Evolutionary conservation across 2,329 filamentous ascomycete genomes (phyloP).

Genomic region (Cercospora zeina): DNA sequence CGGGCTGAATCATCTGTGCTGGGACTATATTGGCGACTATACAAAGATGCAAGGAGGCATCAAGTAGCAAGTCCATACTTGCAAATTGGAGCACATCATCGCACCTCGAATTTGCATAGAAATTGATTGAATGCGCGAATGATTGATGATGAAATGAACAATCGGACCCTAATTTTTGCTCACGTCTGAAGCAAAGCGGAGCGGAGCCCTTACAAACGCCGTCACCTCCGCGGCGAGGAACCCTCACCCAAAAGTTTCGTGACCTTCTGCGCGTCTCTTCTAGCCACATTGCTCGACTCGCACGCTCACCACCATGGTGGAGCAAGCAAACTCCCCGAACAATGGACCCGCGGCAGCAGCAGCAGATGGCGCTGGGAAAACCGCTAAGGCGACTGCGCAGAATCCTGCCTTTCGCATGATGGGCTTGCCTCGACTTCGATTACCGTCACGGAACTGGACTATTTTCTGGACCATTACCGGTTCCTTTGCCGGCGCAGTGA

Average conservation of each 20-base stretch:
- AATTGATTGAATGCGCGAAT: no score
- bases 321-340: neutral
- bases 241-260: slow-evolving; percentile 8
- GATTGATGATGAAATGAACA: no score
- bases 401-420: slow-evolving; percentile 78
- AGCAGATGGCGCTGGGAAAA: slow-evolving; percentile 10
- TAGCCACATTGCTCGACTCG: neutral
- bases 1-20: no score
- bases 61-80: no score
- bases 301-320: slow-evolving; percentile 2
- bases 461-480: slow-evolving; percentile 85
- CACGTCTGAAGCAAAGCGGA: neutral
- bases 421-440: slow-evolving; percentile 74
- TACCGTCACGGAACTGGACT: slow-evolving; percentile 96
- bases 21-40: no score
- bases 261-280: neutral
- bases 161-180: no score
- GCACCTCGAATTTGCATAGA: no score
- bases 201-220: neutral
- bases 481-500: slow-evolving; percentile 73
- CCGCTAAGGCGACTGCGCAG: slow-evolving; percentile 37
- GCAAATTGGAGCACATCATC: no score
- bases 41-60: no score
- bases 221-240: slow-evolving; percentile 6
- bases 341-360: neutral